Base-by-base conservation (phyloP, 768 basidiomycete genomes). In the Termitomyces sp. region DNA sequence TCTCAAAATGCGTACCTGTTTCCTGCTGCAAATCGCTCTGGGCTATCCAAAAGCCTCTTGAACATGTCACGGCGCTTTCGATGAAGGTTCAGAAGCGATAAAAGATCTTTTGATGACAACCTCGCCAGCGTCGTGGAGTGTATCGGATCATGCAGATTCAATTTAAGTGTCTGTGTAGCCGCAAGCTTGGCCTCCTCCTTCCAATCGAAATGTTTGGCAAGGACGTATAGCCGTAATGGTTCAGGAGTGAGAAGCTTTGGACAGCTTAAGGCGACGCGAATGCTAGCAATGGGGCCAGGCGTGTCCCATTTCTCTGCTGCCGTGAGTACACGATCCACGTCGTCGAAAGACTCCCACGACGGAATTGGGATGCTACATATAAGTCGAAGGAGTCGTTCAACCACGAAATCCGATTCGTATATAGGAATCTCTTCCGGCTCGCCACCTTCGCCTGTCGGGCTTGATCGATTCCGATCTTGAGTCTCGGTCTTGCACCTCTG, bases 231-330 rank as follows among this genome's bases (percentile, higher is more conserved):
- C 30, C 77, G 76, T 14, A 85, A 62, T 0, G 83, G 78, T 48
- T 73, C 59, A 45, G 67, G 65, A 32, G 70, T 65, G 22, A 79
- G 74, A 58, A 85, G 76, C 1, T 69, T 66, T 12, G 76, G 77
- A 1, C 79, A 74, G 51, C 70, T 74, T 37, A 83, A 67, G 1
- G 78, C 74, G 21, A 77, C 74, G 50, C 83, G 81, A 55, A 88
- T 74, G 60, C 74, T 73, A 11, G 82, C 77, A 38, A 75, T 70
- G 3, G 84, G 81, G 0, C 84, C 84, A 0, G 79, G 81, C 64
- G 84, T 82, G 46, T 86, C 85, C 77, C 87, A 89, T 63, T 85
- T 87, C 61, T 88, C 84, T 2, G 85, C 83, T 0, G 84, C 75
- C 40, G 70, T 74, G 28, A 88, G 67, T 5, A 89, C 72, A 9